Evolutionary conservation across 192 early-diverging fungal genomes (phyloP).

Genomic region (Rhizophagus prolifer): DNA sequence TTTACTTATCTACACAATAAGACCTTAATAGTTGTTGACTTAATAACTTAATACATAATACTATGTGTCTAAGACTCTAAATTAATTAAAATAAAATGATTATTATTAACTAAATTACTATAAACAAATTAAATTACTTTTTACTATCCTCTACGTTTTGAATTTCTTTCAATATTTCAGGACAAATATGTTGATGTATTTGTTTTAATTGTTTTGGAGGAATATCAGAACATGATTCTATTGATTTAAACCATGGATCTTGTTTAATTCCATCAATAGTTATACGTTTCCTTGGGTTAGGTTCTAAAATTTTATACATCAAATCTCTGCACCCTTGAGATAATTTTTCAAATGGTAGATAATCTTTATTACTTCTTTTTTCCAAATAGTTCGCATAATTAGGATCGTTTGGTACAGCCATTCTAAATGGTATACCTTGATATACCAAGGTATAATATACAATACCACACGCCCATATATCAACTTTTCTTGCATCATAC

Average conservation of each 20-base stretch:
- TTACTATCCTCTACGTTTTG: neutral
- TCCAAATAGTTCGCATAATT: constrained; percentile 67
- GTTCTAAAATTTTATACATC: constrained; percentile 80
- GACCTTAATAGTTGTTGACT: too few species aligned
- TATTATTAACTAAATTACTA: neutral
- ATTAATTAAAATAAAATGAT: neutral
- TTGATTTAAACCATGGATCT: constrained; percentile 75
- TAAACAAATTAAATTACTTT: neutral
- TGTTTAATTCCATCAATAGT: constrained; percentile 68
- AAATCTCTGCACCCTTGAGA: constrained; percentile 64
- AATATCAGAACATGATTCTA: constrained; percentile 53
- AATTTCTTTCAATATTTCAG: neutral
- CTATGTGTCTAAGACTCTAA: too few species aligned
- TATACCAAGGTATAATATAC: constrained; percentile 84
- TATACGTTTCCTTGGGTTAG: constrained; percentile 68
- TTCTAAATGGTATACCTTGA: constrained; percentile 65
- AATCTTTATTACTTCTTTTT: constrained; percentile 45
- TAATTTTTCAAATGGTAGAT: constrained; percentile 75
- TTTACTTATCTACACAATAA: too few species aligned
- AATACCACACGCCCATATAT: constrained; percentile 94
- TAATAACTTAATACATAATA: too few species aligned
- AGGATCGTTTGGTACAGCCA: constrained; percentile 57
- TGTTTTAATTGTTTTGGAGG: neutral
- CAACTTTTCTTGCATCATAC: constrained; percentile 88
- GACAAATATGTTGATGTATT: neutral